Evolutionary conservation across 2,329 filamentous ascomycete species (phyloP).

Genomic region (Monosporascus ibericus): DNA sequence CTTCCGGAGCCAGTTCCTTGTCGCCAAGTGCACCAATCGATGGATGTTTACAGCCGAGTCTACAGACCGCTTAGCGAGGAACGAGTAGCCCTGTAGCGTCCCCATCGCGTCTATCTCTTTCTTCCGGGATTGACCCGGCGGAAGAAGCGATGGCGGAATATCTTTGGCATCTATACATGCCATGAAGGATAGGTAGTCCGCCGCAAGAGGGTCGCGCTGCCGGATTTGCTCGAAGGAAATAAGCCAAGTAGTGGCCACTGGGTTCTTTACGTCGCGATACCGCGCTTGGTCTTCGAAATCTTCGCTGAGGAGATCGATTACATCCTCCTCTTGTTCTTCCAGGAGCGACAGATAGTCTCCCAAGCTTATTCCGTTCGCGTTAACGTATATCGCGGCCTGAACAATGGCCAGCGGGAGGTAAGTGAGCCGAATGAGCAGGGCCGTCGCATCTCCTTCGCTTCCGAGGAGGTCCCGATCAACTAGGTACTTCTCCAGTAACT

Average conservation of each 20-base stretch:
- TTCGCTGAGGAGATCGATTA: too few relatives aligned
- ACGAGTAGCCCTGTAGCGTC: constrained; percentile 21
- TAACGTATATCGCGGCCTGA: too few relatives aligned
- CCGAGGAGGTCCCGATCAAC: constrained; percentile 21
- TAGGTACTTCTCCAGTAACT: constrained; percentile 27
- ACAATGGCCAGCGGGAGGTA: too few relatives aligned
- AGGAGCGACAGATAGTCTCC: too few relatives aligned
- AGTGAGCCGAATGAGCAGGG: too few relatives aligned
- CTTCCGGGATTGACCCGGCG: constrained; percentile 6
- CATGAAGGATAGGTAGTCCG: constrained; percentile 28
- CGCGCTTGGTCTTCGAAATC: too few relatives aligned
- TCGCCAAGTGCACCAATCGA: constrained; percentile 26
- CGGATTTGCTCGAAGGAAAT: constrained; percentile 32
- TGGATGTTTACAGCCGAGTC: constrained; percentile 22
- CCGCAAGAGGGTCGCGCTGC: constrained; percentile 19
- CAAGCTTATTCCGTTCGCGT: too few relatives aligned
- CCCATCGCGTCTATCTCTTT: constrained; percentile 19
- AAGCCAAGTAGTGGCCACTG: constrained; percentile 29
- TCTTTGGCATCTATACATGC: constrained; percentile 28
- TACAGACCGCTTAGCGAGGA: constrained; percentile 16
- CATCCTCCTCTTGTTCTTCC: too few relatives aligned
- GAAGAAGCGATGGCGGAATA: constrained; percentile 26
- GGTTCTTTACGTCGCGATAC: constrained; percentile 11
- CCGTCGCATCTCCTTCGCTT: constrained; percentile 1
- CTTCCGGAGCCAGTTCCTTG: constrained; percentile 17